Evolutionary conservation across 768 basidiomycete species (phyloP).

Genomic region (Floccularia luteovirens): DNA sequence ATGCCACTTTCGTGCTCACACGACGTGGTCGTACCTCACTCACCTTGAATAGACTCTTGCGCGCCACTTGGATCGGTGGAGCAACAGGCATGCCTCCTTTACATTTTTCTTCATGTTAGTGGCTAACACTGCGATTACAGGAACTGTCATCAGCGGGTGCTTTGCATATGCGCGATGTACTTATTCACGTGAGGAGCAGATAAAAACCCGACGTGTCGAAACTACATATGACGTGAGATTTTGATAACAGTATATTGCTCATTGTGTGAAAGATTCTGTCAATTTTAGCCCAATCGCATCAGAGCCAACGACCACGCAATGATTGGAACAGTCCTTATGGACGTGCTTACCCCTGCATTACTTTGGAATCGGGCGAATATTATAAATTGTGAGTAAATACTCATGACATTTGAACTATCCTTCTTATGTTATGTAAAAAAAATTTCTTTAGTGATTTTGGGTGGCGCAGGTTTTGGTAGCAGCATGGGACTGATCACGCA

Average conservation of each 20-base stretch:
- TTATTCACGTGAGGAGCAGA: constrained; percentile 39
- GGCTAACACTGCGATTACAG: constrained; percentile 17
- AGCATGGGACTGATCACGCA: constrained; percentile 53
- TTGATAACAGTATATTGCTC: constrained; percentile 1
- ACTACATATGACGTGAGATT: constrained; percentile 50
- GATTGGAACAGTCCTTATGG: constrained; percentile 60
- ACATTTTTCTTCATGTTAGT: constrained; percentile 1
- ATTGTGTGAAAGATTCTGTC: constrained; percentile 1
- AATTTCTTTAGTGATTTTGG: constrained; percentile 47
- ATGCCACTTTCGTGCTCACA: constrained; percentile 42
- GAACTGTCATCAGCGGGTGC: constrained; percentile 42
- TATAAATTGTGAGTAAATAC: constrained; percentile 43
- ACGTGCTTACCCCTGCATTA: constrained; percentile 58
- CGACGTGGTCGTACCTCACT: constrained; percentile 49
- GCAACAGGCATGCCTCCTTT: constrained; percentile 35
- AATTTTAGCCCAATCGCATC: constrained; percentile 41
- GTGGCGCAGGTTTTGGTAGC: constrained; percentile 64
- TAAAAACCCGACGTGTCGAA: constrained; percentile 41
- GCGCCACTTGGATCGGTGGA: constrained; percentile 71
- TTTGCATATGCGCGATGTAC: constrained; percentile 56
- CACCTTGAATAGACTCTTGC: constrained; percentile 53
- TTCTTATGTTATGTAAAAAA: neutral
- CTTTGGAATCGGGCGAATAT: constrained; percentile 63
- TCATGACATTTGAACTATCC: neutral
- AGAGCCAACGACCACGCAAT: constrained; percentile 70